Conservation (phyloP, 2,329 filamentous ascomycete species). For the Hypoxylon sp. region DNA sequence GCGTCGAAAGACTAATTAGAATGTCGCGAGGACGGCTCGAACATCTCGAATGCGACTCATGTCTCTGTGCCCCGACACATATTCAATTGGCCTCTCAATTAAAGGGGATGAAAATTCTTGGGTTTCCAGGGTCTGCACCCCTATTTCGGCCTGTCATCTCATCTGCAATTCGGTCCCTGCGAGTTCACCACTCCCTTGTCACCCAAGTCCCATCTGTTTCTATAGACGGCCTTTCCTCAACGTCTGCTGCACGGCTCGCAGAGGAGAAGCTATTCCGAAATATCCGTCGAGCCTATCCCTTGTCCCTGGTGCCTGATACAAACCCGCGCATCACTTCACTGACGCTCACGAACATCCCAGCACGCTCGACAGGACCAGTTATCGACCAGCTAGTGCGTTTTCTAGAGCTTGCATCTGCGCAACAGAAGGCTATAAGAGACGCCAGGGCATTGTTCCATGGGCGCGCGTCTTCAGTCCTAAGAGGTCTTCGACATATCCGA, state of each 20-base stretch:
- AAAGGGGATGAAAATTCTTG: slow-evolving; percentile 56
- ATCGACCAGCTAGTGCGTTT: slow-evolving; percentile 65
- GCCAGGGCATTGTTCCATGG: slow-evolving; percentile 45
- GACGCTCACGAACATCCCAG: slow-evolving; percentile 69
- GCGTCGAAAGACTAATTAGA: slow-evolving; percentile 62
- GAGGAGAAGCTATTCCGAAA: slow-evolving; percentile 62
- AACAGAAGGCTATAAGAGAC: slow-evolving; percentile 64
- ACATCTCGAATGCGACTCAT: slow-evolving; percentile 66
- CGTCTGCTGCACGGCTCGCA: slow-evolving; percentile 59
- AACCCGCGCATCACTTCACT: slow-evolving; percentile 69
- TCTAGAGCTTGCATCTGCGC: slow-evolving; percentile 62
- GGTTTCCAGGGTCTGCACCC: slow-evolving; percentile 63
- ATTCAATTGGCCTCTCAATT: slow-evolving; percentile 50
- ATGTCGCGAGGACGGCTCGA: slow-evolving; percentile 64
- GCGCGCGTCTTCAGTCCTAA: slow-evolving; percentile 61
- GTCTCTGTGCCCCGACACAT: slow-evolving; percentile 50
- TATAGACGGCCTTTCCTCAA: slow-evolving; percentile 56
- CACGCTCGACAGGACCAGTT: slow-evolving; percentile 66
- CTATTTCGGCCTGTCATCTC: slow-evolving; percentile 68
- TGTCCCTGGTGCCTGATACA: slow-evolving; percentile 67
- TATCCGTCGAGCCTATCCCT: slow-evolving; percentile 63
- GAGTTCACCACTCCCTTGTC: slow-evolving; percentile 73
- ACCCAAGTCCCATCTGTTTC: slow-evolving; percentile 67
- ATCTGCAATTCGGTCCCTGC: slow-evolving; percentile 67
- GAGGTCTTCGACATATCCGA: slow-evolving; percentile 67